Evolutionary conservation across 2,329 filamentous ascomycete genomes (phyloP).

Genomic region (Penicillium sp.): DNA sequence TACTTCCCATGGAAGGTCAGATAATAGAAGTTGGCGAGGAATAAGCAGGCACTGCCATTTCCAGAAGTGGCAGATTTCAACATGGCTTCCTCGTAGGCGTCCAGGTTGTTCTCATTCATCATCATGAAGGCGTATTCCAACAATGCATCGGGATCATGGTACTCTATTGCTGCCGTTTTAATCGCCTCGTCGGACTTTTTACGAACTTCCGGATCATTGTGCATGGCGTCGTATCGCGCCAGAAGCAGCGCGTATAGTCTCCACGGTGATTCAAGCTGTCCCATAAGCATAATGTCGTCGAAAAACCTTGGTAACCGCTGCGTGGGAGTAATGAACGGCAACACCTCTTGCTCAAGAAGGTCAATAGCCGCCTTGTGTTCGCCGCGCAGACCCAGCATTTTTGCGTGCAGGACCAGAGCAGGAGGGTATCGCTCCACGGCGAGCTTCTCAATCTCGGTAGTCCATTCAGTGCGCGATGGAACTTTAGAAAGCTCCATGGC

Average conservation of each 20-base stretch:
- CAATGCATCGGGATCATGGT: slow-evolving; percentile 30
- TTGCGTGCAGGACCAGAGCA: slow-evolving; percentile 30
- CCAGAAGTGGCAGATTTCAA: slow-evolving; percentile 31
- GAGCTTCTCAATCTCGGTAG: slow-evolving; percentile 22
- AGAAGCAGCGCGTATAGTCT: slow-evolving; percentile 22
- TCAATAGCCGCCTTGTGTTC: slow-evolving; percentile 20
- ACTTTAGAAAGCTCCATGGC: slow-evolving; percentile 3
- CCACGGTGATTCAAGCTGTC: slow-evolving; percentile 27
- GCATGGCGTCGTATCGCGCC: slow-evolving; percentile 1
- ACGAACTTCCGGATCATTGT: slow-evolving; percentile 2
- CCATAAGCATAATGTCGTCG: slow-evolving; percentile 12
- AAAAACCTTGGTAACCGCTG: not conserved
- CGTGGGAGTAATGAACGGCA: slow-evolving; percentile 22
- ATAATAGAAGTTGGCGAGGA: slow-evolving; percentile 39
- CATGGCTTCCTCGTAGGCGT: slow-evolving; percentile 37
- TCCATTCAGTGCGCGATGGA: slow-evolving; percentile 4
- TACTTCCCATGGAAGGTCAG: slow-evolving; percentile 28
- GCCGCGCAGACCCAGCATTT: slow-evolving; percentile 23
- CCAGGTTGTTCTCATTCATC: slow-evolving; percentile 24
- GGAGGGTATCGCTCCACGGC: slow-evolving; percentile 27
- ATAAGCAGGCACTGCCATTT: slow-evolving; percentile 29
- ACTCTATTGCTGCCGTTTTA: slow-evolving; percentile 28
- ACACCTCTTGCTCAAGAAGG: slow-evolving; percentile 26
- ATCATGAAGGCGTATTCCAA: slow-evolving; percentile 25
- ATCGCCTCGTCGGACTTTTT: slow-evolving; percentile 21